Conservation (phyloP, 1,139 yeast genomes). For the Hyphopichia pseudoburtonii region DNA sequence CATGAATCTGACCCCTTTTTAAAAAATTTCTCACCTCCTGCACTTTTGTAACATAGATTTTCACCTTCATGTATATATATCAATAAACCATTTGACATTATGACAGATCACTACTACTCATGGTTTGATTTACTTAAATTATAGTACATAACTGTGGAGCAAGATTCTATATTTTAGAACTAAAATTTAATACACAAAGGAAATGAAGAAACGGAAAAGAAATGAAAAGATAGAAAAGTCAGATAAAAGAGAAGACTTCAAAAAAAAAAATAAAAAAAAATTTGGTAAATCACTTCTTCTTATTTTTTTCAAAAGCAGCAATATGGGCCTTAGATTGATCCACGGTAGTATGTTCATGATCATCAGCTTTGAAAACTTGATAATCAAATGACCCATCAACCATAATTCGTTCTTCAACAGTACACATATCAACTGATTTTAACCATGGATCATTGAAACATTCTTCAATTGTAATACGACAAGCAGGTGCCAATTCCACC, state of each 20-base stretch:
- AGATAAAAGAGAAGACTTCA: neutral
- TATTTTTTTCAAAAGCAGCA: constrained; percentile 83
- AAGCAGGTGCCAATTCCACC: constrained; percentile 83
- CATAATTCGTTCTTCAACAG: constrained; percentile 44
- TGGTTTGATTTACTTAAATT: neutral
- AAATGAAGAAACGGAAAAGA: neutral
- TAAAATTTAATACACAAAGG: neutral
- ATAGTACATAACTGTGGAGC: no score
- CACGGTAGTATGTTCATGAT: constrained; percentile 83
- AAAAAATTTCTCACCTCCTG: neutral
- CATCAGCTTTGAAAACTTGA: constrained; percentile 42
- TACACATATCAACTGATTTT: constrained; percentile 61
- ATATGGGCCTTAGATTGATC: constrained; percentile 95
- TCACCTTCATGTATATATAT: no score
- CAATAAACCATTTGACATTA: no score
- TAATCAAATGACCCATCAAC: constrained; percentile 33
- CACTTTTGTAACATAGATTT: neutral
- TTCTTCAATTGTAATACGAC: constrained; percentile 82
- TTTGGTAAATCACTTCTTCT: constrained; percentile 43
- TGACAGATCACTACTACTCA: no score
- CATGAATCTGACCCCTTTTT: constrained; percentile 28
- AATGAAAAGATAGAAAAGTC: neutral
- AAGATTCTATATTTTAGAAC: no score
- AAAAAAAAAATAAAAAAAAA: neutral
- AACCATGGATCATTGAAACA: constrained; percentile 83